These are phyloP conservation scores for Anaeromyces robustus DNA, from an alignment of 192 early-diverging fungal genomes.

Conservation along the genomic window DNA sequence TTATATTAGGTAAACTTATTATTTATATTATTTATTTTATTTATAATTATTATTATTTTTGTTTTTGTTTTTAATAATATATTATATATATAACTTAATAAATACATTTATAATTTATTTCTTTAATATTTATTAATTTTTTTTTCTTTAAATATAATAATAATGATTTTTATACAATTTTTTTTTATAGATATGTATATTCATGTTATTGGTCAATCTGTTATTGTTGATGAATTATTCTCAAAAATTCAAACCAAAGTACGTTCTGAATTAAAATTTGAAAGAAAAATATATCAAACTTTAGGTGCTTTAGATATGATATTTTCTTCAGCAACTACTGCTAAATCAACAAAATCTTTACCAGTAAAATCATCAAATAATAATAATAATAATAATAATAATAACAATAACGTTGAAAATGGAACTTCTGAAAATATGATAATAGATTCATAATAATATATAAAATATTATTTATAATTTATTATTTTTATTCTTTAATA, in stretches of 20 bases:
- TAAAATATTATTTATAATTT: too few relatives aligned
- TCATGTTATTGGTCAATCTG: conserved; percentile 61
- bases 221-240: conserved; percentile 63
- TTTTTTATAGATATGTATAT: conserved; percentile 60
- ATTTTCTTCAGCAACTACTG: background rate
- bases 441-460: background rate
- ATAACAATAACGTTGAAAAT: background rate
- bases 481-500: too few relatives aligned
- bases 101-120: too few relatives aligned
- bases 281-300: background rate
- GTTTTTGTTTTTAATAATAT: too few relatives aligned
- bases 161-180: background rate
- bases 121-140: too few relatives aligned
- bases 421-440: background rate
- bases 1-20: conserved; percentile 41
- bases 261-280: conserved; percentile 37
- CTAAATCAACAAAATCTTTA: background rate
- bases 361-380: background rate
- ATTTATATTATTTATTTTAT: too few relatives aligned
- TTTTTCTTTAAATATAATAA: too few relatives aligned
- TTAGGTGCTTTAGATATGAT: background rate
- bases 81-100: too few relatives aligned
- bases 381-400: too few relatives aligned
- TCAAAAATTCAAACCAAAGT: conserved; percentile 52
- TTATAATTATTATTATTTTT: too few relatives aligned